These are phyloP conservation scores for Sesbania bispinosa DNA, from an alignment of 306 rosid species.

Conservation along the genomic window DNA sequence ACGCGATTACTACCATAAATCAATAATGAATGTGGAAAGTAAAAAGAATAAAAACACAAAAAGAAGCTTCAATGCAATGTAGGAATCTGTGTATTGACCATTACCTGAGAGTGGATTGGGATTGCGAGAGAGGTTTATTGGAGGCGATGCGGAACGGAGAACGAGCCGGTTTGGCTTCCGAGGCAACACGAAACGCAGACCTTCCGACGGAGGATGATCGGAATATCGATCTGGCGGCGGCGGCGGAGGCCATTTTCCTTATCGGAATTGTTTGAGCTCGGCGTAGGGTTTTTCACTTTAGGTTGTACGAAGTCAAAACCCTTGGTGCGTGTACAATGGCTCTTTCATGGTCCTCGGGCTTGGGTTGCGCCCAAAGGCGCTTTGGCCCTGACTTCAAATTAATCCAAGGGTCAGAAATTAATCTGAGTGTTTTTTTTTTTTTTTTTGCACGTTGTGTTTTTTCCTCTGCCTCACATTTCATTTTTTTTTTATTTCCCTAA, in stretches of 20 bases:
- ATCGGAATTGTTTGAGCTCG: constrained; percentile 6
- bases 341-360: not conserved
- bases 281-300: constrained; percentile 12
- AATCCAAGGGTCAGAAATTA: no score
- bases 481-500: no score
- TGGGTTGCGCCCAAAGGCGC: not conserved
- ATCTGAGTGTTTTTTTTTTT: no score
- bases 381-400: not conserved
- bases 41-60: not conserved
- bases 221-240: constrained; percentile 63
- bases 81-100: not conserved
- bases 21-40: not conserved
- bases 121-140: constrained; percentile 38
- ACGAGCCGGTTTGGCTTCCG: constrained; percentile 58
- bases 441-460: no score
- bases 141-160: constrained; percentile 53
- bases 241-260: constrained; percentile 62
- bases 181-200: constrained; percentile 42
- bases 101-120: constrained; percentile 56
- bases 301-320: constrained; percentile 8
- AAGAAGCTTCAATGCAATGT: not conserved
- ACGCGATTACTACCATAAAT: not conserved
- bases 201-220: constrained; percentile 54
- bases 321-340: not conserved
- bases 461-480: no score